Evolutionary conservation across 2,329 filamentous ascomycete genomes (phyloP), one percentile per base, ranked within the genome.

Genomic region (Emydomyces testavorans): DNA sequence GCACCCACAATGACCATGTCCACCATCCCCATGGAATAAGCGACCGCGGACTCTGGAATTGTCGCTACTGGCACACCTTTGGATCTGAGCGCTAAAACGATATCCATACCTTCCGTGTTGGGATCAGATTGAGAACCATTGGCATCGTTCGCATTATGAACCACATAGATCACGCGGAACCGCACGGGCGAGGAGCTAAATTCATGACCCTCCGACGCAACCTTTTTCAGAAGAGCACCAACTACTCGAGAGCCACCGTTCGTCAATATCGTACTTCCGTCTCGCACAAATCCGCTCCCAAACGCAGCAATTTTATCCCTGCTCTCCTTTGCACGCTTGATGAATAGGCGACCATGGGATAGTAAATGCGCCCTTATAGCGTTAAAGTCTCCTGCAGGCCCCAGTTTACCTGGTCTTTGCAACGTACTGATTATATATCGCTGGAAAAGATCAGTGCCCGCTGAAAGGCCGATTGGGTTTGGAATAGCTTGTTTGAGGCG

Each of bases 391-490:
- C 73, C 74, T 7, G 68, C 67, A 1, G 73, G 70, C 18, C 72
- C 72, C 5, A 72, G 62, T 54, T 71, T 56, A 21, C 74, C 58
- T 13, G 76, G 71, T 52, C 74, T 66, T 62, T 80, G 76, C 57
- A 82, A 65, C 16, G 76, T 87, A 49, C 81, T 80, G 59, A 94
- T 83, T 57, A 98, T 79, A 68, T 94, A 96, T 63, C 90, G 83
- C 64, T 92, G 85, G 73, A 98, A 96, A 50, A 96, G 79, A 65
- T 95, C 89, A 51, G 89, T 94, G 59, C 92, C 92, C 48, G 93
- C 92, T 41, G 85, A 88, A 13, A 96, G 79, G 3, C 89, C 90
- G 49, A 96, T 85, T 11, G 89, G 85, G 68, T 98, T 96, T 6
- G 83, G 75, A 46, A 94, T 83, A 16, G 81, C 79, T 50, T 75